A percentile compares a stretch with the other conserved stretches of the same genome.
These are phyloP conservation scores for Carex cristatella DNA, from an alignment of 176 grass and related monocot species.

Conservation along the genomic window DNA sequence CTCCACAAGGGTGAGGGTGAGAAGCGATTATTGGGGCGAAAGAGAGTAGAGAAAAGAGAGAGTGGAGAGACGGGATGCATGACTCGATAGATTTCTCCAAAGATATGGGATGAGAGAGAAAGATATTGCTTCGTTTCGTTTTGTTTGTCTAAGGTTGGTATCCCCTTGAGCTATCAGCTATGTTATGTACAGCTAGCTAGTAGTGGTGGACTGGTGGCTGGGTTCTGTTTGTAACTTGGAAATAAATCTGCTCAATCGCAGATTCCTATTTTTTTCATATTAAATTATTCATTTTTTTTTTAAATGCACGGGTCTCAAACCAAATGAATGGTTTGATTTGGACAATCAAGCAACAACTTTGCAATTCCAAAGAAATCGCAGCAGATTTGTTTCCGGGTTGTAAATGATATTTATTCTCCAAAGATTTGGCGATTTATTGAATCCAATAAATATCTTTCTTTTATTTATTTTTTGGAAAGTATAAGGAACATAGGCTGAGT, in stretches of 20 bases:
- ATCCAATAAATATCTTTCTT: neutral
- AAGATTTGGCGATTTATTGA: neutral
- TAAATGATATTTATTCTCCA: neutral
- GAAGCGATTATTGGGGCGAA: neutral
- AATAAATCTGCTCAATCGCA: no score
- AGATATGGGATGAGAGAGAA: slow-evolving; percentile 20
- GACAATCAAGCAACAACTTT: no score
- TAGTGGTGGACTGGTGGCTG: neutral
- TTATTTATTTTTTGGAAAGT: no score
- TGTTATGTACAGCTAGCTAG: no score
- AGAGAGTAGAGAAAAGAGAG: neutral
- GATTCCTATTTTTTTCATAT: no score
- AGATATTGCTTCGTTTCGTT: slow-evolving; percentile 29
- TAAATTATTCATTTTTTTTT: no score
- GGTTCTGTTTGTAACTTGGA: no score
- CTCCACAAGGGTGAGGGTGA: neutral
- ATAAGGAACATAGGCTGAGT: no score
- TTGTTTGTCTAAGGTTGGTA: neutral
- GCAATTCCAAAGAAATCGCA: no score
- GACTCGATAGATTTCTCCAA: slow-evolving; percentile 2
- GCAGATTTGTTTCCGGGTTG: no score
- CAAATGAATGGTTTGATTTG: no score
- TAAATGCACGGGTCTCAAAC: no score
- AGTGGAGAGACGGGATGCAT: neutral
- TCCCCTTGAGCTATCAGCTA: neutral